These are phyloP conservation scores for Ceratocystis cacaofunesta DNA, from an alignment of 2,329 filamentous ascomycete species.

Conservation along the genomic window DNA sequence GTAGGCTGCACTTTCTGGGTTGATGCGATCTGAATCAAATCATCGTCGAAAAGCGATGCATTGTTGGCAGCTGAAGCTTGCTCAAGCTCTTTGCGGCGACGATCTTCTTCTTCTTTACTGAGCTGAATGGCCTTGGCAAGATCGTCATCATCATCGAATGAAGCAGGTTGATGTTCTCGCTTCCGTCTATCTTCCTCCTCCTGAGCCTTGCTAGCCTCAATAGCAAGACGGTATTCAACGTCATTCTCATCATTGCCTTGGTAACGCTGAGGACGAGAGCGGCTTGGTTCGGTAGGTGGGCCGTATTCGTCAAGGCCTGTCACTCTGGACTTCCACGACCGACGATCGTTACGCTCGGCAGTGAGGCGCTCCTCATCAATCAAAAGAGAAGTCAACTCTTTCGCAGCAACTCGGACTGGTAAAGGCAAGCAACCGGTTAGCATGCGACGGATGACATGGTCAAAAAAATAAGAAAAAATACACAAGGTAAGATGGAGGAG, in stretches of 20 bases:
- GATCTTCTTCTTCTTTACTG: slow-evolving; percentile 86
- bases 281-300: slow-evolving; percentile 29
- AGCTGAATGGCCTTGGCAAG: slow-evolving; percentile 88
- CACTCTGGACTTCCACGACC: slow-evolving; percentile 92
- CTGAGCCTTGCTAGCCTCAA: slow-evolving; percentile 89
- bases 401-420: slow-evolving; percentile 82
- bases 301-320: slow-evolving; percentile 77
- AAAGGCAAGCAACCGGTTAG: slow-evolving; percentile 16
- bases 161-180: slow-evolving; percentile 45
- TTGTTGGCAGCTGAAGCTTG: slow-evolving; percentile 50
- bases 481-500: too few relatives aligned
- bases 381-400: slow-evolving; percentile 83
- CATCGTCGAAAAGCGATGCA: slow-evolving; percentile 76
- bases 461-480: not conserved
- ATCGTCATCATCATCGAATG: slow-evolving; percentile 59
- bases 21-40: slow-evolving; percentile 39
- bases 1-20: slow-evolving; percentile 56
- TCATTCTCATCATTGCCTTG: slow-evolving; percentile 64
- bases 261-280: slow-evolving; percentile 32
- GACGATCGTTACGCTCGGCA: slow-evolving; percentile 78
- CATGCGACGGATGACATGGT: not conserved
- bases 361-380: slow-evolving; percentile 86
- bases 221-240: slow-evolving; percentile 73
- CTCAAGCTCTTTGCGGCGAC: slow-evolving; percentile 73
- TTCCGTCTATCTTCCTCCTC: slow-evolving; percentile 77